phyloP scores from a whole-genome alignment of 2,329 filamentous ascomycete genomes.

The Microdochium trichocladiopsis region DNA sequence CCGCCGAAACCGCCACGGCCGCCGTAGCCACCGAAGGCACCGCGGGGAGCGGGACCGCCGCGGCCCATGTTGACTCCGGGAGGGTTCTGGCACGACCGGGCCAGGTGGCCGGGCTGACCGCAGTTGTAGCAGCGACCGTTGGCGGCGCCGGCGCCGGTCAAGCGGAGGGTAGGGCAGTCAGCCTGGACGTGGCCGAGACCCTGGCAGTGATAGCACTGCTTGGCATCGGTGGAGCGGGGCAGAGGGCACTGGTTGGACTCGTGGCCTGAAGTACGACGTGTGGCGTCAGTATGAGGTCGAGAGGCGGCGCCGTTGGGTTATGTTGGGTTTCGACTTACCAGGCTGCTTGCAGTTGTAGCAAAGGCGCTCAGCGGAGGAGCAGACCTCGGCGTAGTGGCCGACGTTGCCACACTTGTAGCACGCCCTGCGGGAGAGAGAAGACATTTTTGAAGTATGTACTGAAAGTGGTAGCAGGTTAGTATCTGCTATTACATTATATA shows the following conservation, averaged over 20 bases:
- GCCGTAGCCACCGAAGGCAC: slow-evolving; percentile 57
- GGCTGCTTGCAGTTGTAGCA: slow-evolving; percentile 99
- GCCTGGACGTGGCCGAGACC: slow-evolving; percentile 97
- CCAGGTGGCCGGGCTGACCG: slow-evolving; percentile 85
- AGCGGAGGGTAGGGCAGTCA: slow-evolving; percentile 91
- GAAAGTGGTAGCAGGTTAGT: background rate
- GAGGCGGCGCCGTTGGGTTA: no score
- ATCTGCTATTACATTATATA: background rate
- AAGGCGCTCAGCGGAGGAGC: slow-evolving; percentile 93
- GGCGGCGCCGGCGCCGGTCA: slow-evolving; percentile 68
- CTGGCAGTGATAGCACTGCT: slow-evolving; percentile 99
- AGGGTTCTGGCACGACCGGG: slow-evolving; percentile 81
- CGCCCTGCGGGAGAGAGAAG: slow-evolving; percentile 73
- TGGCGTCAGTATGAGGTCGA: background rate
- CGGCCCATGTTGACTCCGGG: slow-evolving; percentile 54
- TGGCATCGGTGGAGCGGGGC: slow-evolving; percentile 93
- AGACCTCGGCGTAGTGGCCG: slow-evolving; percentile 80
- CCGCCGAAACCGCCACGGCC: slow-evolving; percentile 68
- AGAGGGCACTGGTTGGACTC: slow-evolving; percentile 97
- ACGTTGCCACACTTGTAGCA: slow-evolving; percentile 83
- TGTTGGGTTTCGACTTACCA: no score
- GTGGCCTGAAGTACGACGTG: slow-evolving; percentile 51
- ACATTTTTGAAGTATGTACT: slow-evolving; percentile 41
- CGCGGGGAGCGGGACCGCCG: slow-evolving; percentile 62
- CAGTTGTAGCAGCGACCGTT: slow-evolving; percentile 96